These are phyloP conservation scores for Populus alba DNA, from an alignment of 345 rosid species.

Conservation along the genomic window DNA sequence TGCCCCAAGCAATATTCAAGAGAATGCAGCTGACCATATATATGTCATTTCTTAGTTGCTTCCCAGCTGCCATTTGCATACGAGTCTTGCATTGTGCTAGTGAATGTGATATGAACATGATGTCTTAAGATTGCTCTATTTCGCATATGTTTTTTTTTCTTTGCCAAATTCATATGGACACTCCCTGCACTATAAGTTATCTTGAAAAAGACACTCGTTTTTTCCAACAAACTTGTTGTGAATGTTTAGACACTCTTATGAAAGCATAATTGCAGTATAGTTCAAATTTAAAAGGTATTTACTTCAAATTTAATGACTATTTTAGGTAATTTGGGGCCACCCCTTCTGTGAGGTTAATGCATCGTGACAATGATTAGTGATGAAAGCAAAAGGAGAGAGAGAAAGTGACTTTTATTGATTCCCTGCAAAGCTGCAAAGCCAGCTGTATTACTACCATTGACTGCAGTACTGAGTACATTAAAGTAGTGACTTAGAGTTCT, in stretches of 20 bases:
- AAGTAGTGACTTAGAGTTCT: not conserved
- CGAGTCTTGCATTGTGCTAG: no score
- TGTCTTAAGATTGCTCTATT: no score
- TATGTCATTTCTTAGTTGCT: no score
- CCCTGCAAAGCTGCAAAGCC: not conserved
- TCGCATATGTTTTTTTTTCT: no score
- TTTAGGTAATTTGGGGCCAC: not conserved
- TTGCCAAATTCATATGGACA: no score
- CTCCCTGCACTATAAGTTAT: no score
- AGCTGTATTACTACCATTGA: not conserved
- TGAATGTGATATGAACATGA: no score
- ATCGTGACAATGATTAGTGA: not conserved
- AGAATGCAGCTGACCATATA: no score
- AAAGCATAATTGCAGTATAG: not conserved
- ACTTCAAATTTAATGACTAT: not conserved
- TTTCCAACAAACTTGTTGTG: not conserved
- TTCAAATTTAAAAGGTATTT: no score
- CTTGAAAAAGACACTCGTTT: no score
- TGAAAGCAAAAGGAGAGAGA: not conserved
- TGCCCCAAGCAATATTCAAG: no score
- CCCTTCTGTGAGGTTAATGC: not conserved
- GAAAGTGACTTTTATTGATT: not conserved
- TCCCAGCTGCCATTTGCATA: no score
- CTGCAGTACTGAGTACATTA: not conserved
- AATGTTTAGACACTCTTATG: not conserved